Evolutionary conservation across 176 grass and related monocot species (phyloP).

Genomic region (Oryza rufipogon): DNA sequence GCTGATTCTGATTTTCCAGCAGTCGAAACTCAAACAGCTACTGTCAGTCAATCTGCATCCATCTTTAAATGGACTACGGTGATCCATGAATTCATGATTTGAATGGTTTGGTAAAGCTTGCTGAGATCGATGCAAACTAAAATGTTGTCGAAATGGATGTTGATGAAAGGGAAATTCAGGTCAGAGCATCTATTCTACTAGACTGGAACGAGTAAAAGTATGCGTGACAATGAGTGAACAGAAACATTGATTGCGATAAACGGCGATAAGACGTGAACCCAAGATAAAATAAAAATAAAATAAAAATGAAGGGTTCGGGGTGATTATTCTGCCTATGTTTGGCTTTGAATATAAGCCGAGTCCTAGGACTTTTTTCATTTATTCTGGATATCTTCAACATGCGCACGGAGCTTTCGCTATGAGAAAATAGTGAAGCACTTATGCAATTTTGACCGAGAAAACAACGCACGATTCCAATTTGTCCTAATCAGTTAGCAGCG

Average conservation of each 20-base stretch:
- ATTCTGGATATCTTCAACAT: conserved; percentile 5
- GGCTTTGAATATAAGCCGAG: no score
- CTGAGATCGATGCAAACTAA: not conserved
- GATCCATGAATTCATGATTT: not conserved
- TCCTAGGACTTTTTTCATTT: no score
- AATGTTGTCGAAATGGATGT: not conserved
- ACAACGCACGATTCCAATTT: not conserved
- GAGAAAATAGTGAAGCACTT: not conserved
- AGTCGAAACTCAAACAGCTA: no score
- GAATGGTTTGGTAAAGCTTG: not conserved
- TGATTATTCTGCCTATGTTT: no score
- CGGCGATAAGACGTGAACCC: not conserved
- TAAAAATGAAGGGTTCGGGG: no score
- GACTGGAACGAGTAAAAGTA: conserved; percentile 34
- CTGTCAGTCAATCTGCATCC: no score
- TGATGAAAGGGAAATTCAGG: not conserved
- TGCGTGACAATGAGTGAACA: conserved; percentile 19
- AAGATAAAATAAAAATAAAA: no score
- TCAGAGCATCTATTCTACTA: not conserved
- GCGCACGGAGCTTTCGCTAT: not conserved
- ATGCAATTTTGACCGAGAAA: not conserved
- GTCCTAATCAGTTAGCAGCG: not conserved
- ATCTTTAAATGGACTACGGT: not conserved
- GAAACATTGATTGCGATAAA: not conserved
- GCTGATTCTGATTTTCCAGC: no score